Evolutionary conservation across 2,329 filamentous ascomycete species (phyloP).

Genomic region (Penicillium sumatraense): DNA sequence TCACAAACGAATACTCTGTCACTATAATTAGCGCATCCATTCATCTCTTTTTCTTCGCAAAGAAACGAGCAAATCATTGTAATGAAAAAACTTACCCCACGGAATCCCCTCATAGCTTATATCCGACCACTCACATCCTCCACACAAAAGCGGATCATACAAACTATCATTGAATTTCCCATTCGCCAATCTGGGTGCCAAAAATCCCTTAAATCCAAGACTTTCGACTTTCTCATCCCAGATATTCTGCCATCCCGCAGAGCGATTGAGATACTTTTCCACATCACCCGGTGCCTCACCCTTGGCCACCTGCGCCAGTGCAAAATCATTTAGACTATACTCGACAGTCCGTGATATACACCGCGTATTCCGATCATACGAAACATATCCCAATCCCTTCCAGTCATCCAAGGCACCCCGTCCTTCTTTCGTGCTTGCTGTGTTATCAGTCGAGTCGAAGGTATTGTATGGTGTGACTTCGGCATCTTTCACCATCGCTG

Average conservation of each 20-base stretch:
- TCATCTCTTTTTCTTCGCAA: not conserved
- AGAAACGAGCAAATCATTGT: not conserved
- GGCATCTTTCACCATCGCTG: slow-evolving; percentile 69
- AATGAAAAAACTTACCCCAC: slow-evolving; percentile 47
- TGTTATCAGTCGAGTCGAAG: slow-evolving; percentile 56
- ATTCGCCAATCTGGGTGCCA: slow-evolving; percentile 61
- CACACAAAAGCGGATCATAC: slow-evolving; percentile 59
- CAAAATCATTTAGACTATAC: slow-evolving; percentile 69
- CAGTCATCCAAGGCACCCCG: slow-evolving; percentile 72
- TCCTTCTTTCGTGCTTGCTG: slow-evolving; percentile 69
- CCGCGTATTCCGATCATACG: slow-evolving; percentile 58
- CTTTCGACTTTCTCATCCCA: slow-evolving; percentile 65
- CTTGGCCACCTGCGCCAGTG: slow-evolving; percentile 59
- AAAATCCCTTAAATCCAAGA: slow-evolving; percentile 58
- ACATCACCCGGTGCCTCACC: slow-evolving; percentile 54
- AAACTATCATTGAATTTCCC: slow-evolving; percentile 53
- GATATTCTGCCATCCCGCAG: slow-evolving; percentile 73
- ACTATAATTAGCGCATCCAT: not conserved
- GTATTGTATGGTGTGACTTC: slow-evolving; percentile 68
- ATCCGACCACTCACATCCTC: slow-evolving; percentile 69
- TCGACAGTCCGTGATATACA: slow-evolving; percentile 70
- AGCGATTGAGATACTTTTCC: slow-evolving; percentile 64
- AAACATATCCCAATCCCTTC: slow-evolving; percentile 68
- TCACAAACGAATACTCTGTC: slow-evolving; percentile 66
- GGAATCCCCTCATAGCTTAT: slow-evolving; percentile 65